Base-by-base conservation (phyloP, 2,329 filamentous ascomycete genomes). In the Ceratocystis eucalypticola region DNA sequence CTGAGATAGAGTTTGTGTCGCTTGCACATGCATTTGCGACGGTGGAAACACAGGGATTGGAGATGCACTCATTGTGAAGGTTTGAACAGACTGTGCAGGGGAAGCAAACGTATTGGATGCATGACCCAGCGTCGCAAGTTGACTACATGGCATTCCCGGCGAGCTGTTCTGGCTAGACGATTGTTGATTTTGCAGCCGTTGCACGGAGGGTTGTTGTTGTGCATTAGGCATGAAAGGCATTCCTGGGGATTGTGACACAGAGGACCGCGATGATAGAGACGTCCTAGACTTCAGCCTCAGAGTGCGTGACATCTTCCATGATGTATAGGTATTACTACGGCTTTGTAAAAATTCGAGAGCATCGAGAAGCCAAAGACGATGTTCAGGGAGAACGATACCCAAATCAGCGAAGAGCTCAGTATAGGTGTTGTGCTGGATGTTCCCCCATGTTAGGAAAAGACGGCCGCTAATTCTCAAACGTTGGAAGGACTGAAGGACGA, bases 401-500 rank as follows among this genome's bases (percentile, higher is more conserved):
- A 90, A 77, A 5, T 82, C 81, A 2, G 74, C 69, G 69, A 78
- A 78, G 15, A 85, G 73, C 44, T 84, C 79, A 12, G 77, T 74
- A 15, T 85, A 74, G 0, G 77, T 75, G 48, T 77, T 76, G 25
- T 81, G 74, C 10, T 87, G 77, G 25, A 68, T 55, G 30, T 68
- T 62, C 44, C 80, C 77, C 28, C 76, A 80, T 0, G 80, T 83
- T 0, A 93, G 76, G 0, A 92, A 77, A 0, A 81, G 79, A 57
- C 83, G 78, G 1, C 89, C 89, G 65, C 86, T 83, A 4, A 93
- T 77, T 6, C 85, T 79, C 65, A 89, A 80, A 0, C 86, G 80
- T 5, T 80, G 76, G 4, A 95, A 74, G 3, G 76, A 76, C 22
- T 72, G 72, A 67, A 84, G 82, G 2, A 95, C 78, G 0, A 72